Evolutionary conservation across 2,329 filamentous ascomycete species (phyloP), one percentile per base, ranked within the genome.

Genomic region (Drechslerella stenobrocha): DNA sequence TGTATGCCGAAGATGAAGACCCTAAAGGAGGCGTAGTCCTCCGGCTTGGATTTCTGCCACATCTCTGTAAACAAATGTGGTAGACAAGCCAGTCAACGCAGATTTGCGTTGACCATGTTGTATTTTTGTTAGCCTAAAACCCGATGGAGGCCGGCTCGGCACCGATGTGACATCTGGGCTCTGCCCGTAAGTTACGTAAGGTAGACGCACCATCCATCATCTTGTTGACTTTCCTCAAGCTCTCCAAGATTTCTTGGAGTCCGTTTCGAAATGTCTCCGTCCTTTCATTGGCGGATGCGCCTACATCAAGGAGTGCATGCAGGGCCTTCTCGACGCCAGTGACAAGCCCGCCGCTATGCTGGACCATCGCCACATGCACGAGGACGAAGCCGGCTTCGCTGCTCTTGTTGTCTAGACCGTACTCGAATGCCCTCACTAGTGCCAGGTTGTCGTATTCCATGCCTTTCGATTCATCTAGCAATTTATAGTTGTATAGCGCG

Each of bases 1-100:
- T 90, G 95, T 77, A 96, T 96, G 73, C 92, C 92, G 75, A 96
- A 96, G 79, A 96, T 96, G 80, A 96, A 96, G 8, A 92, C 95
- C 37, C 91, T 87, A 83, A 96, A 96, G 72, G 84, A 87, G 64
- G 88, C 89, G 78, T 96, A 96, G 71, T 90, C 84, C 15, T 82
- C 81, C 1, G 91, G 91, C 73, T 88, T 88, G 58, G 88, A 93
- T 76, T 90, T 89, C 66, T 82, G 82, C 92, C 91, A 96, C 92
- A 97, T 97, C 44, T 80, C 83, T 84, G 52, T 7, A 15, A 8
- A 22, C 13, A 28, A 35, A 30, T 53, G 52, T n/a, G 34, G 4
- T 24, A 52, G 59, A 47, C 9, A 22, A n/a, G n/a, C n/a, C n/a
- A n/a, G n/a, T n/a, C 13, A 28, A 23, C 20, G 30, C 18, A 8